phyloP scores from a whole-genome alignment of 2,329 filamentous ascomycete genomes.

The Pseudogymnoascus sp. region DNA sequence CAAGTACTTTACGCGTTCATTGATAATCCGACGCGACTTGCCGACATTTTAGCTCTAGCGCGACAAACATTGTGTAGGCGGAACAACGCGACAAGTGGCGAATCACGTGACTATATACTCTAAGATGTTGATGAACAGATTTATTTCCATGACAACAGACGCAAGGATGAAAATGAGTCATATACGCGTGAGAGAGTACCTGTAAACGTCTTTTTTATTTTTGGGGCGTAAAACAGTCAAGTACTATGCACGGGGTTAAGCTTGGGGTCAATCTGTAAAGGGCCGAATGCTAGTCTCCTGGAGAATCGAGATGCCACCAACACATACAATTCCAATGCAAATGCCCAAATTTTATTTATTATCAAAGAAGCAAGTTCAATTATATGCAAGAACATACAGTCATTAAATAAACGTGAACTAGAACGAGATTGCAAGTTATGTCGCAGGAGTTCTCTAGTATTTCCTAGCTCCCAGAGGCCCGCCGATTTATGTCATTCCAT shows the following conservation, averaged over 20 bases:
- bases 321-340: neutral
- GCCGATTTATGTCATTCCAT: neutral
- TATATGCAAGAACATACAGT: neutral
- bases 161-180: neutral
- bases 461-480: too few species aligned
- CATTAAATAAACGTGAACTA: neutral
- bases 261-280: neutral
- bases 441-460: neutral
- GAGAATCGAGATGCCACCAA: neutral
- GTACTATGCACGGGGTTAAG: neutral
- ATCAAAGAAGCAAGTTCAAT: neutral
- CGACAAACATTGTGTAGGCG: conserved; percentile 6
- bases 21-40: conserved; percentile 9
- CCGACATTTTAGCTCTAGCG: conserved; percentile 6
- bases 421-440: neutral
- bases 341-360: neutral
- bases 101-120: neutral
- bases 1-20: conserved; percentile 12
- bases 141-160: neutral
- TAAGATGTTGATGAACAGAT: neutral
- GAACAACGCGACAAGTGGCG: conserved; percentile 3
- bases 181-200: neutral
- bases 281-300: neutral
- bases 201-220: neutral
- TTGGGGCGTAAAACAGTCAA: neutral